Evolutionary conservation across 257 asterid genomes (phyloP).

Genomic region (Rauvolfia tetraphylla): DNA sequence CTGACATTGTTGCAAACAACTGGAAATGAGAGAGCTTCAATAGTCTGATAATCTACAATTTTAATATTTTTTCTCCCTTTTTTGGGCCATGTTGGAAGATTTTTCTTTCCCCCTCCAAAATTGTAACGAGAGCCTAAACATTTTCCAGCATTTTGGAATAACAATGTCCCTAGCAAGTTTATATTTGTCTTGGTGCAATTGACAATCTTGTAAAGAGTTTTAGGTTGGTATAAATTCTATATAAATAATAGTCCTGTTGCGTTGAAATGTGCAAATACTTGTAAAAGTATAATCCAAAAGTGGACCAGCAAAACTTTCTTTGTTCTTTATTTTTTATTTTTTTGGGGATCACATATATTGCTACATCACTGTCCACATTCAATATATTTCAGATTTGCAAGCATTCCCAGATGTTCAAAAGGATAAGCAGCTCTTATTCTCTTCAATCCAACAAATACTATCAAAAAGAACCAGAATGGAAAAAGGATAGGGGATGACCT

Average conservation of each 20-base stretch:
- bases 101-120: conserved; percentile 30
- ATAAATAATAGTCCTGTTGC: background rate
- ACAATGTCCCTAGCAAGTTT: conserved; percentile 9
- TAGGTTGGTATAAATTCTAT: background rate
- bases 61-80: background rate
- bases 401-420: background rate
- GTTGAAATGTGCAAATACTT: background rate
- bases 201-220: conserved; percentile 6
- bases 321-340: background rate
- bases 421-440: background rate
- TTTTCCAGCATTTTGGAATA: conserved; percentile 28
- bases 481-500: too few species aligned
- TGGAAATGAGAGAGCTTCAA: conserved; percentile 51
- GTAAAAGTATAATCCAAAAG: background rate
- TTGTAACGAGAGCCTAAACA: conserved; percentile 38
- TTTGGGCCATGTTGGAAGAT: conserved; percentile 33
- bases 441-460: background rate
- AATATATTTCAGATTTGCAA: too few species aligned
- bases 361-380: background rate
- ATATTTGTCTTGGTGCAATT: background rate
- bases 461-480: too few species aligned
- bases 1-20: conserved; percentile 86
- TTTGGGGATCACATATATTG: background rate
- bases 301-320: background rate
- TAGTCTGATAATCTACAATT: background rate